Percentiles rank a stretch among this genome's conserved stretches.
phyloP scores from a whole-genome alignment of 1,284 basidiomycete species.

The Ustilago shanxiensis region DNA sequence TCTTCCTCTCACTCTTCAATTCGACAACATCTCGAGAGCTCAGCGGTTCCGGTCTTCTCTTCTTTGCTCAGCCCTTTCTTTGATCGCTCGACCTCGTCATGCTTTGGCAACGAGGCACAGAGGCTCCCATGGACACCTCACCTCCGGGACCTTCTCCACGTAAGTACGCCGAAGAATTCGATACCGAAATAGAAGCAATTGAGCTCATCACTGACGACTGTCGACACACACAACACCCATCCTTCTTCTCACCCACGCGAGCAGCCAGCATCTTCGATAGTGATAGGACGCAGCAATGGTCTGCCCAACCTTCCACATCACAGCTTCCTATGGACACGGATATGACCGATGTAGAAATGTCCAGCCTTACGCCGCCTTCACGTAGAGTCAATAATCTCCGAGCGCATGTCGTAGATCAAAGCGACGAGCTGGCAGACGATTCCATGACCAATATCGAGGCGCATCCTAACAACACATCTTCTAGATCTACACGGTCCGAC shows the following conservation, averaged over 20 bases:
- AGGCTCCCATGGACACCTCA: constrained; percentile 63
- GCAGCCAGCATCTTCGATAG: constrained; percentile 37
- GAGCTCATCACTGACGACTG: background rate
- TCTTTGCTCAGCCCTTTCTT: no score
- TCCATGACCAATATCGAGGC: constrained; percentile 34
- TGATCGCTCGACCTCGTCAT: constrained; percentile 5
- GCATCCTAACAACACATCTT: background rate
- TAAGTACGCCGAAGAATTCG: constrained; percentile 16
- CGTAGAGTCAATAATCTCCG: constrained; percentile 17
- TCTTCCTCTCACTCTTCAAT: background rate
- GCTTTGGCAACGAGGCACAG: constrained; percentile 55
- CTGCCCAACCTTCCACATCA: constrained; percentile 17
- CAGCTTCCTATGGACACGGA: constrained; percentile 21
- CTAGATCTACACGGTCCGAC: constrained; percentile 6
- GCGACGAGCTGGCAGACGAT: constrained; percentile 31
- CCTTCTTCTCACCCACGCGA: background rate
- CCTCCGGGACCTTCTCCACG: constrained; percentile 48
- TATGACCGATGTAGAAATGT: constrained; percentile 54
- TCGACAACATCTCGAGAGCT: background rate
- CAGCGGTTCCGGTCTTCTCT: background rate
- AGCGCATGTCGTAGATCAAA: constrained; percentile 7
- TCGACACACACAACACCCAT: background rate
- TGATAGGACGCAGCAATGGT: constrained; percentile 7
- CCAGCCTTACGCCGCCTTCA: constrained; percentile 50
- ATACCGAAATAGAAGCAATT: background rate